Conservation (phyloP, 2,329 filamentous ascomycete species). For the Nemania serpens region DNA sequence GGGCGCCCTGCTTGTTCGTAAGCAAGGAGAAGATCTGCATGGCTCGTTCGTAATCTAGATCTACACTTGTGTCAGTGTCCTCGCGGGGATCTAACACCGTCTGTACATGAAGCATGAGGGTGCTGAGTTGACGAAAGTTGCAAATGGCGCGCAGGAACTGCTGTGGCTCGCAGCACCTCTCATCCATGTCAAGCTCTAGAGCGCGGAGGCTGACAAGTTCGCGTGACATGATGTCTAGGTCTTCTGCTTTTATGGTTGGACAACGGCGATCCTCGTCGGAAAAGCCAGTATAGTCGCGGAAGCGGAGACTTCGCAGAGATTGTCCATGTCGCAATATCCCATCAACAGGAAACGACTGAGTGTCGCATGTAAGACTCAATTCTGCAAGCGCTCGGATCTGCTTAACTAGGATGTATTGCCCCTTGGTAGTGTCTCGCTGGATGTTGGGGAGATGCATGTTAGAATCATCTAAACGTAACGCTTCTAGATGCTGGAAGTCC, state of each 20-base stretch:
- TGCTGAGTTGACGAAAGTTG: constrained; percentile 46
- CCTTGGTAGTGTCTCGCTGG: constrained; percentile 46
- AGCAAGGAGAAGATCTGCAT: constrained; percentile 43
- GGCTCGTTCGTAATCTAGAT: constrained; percentile 46
- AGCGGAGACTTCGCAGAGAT: constrained; percentile 46
- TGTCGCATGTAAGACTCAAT: constrained; percentile 50
- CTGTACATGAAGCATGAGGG: constrained; percentile 51
- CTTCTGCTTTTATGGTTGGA: constrained; percentile 46
- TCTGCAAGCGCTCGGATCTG: constrained; percentile 45
- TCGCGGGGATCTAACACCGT: constrained; percentile 45
- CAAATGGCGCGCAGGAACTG: constrained; percentile 47
- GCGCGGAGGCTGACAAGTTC: constrained; percentile 43
- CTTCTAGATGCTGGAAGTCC: constrained; percentile 45
- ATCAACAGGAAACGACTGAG: constrained; percentile 46
- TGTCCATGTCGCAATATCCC: constrained; percentile 46
- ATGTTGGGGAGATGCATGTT: constrained; percentile 47
- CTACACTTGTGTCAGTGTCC: constrained; percentile 33
- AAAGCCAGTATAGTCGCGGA: constrained; percentile 54
- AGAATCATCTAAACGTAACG: constrained; percentile 51
- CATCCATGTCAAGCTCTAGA: constrained; percentile 55
- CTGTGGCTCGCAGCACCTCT: constrained; percentile 41
- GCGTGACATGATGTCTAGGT: constrained; percentile 43
- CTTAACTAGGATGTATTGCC: constrained; percentile 47
- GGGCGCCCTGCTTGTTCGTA: constrained; percentile 36
- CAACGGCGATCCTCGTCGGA: constrained; percentile 48